Base-by-base conservation (phyloP, 768 basidiomycete genomes). In the Agaricus blazei region DNA sequence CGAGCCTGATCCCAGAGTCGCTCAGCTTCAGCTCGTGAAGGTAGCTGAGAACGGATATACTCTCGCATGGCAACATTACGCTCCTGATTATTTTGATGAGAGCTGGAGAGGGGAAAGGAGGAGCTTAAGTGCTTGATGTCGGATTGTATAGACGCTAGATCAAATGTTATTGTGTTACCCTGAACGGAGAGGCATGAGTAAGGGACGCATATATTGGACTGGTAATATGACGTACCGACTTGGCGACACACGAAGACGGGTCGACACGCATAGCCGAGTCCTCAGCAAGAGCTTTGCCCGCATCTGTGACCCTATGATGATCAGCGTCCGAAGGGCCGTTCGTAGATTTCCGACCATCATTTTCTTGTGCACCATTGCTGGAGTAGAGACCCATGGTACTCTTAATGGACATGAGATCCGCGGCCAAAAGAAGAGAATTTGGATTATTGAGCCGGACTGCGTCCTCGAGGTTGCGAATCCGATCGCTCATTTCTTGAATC, bases 401-500 rank as follows among this genome's bases (percentile, higher is more conserved):
- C 63, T 85, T 85, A 59, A 84, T 74, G 40, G 70, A 66, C 29
- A 83, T 68, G 26, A 82, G 67, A 3, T 80, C 75, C 24, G 81
- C 65, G 15, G 64, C 54, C 56, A 86, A 70, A 12, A 85, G 72
- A 12, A 83, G 79, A 64, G 84, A 84, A 11, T 67, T 58, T 26
- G 63, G 62, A 49, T 71, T 68, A 5, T 63, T 52, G 7, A 66
- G 50, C 43, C 60, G 65, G 24, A 85, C 67, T 3, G 81, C 81
- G 48, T 82, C 82, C 63, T 85, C 84, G 43, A 85, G 76, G 51
- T 75, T 69, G 57, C 82, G 78, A 61, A 85, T 84, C 42, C 84
- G 79, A 57, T 81, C 78, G 64, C 82, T 83, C 82, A 86, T 84
- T 58, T 82, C 79, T 42, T 81, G 78, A 7, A 86, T 85, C 67